phyloP scores from a whole-genome alignment of 2,329 filamentous ascomycete genomes.

The Epichloe uncinata region DNA sequence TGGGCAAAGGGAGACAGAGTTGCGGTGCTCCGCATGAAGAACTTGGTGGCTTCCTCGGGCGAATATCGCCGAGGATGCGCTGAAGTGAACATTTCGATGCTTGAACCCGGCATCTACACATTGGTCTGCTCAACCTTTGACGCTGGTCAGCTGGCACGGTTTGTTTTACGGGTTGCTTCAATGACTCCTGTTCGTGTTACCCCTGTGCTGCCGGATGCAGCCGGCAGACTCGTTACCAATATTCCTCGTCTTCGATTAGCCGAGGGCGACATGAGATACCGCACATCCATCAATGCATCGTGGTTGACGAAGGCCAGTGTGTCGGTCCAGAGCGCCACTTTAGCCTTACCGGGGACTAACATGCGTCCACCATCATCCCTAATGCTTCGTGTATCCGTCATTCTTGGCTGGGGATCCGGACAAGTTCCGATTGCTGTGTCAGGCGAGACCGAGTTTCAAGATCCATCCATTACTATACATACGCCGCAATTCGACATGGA shows the following conservation, averaged over 20 bases:
- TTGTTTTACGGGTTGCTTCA: conserved; percentile 62
- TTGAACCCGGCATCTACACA: conserved; percentile 68
- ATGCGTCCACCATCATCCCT: conserved; percentile 30
- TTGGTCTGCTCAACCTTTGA: conserved; percentile 88
- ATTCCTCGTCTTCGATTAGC: conserved; percentile 43
- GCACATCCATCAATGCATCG: conserved; percentile 25
- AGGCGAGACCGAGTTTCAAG: conserved; percentile 60
- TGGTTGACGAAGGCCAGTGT: conserved; percentile 44
- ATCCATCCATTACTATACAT: conserved; percentile 51
- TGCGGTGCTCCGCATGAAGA: conserved; percentile 53
- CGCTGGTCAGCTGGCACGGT: conserved; percentile 59
- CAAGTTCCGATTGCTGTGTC: conserved; percentile 51
- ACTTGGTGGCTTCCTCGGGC: conserved; percentile 72
- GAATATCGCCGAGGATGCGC: conserved; percentile 77
- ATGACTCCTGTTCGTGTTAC: conserved; percentile 40
- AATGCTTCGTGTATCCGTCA: conserved; percentile 55
- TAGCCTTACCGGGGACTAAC: conserved; percentile 12
- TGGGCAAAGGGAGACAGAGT: conserved; percentile 65
- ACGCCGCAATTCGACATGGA: conserved; percentile 64
- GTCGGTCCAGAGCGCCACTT: conserved; percentile 17
- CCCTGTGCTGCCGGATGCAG: conserved; percentile 57
- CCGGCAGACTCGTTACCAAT: conserved; percentile 54
- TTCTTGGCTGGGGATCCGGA: conserved; percentile 58
- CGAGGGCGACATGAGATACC: conserved; percentile 24
- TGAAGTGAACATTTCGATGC: conserved; percentile 44